Conservation (phyloP, 352 stramenopile species). For the Blastocystis sp. region DNA sequence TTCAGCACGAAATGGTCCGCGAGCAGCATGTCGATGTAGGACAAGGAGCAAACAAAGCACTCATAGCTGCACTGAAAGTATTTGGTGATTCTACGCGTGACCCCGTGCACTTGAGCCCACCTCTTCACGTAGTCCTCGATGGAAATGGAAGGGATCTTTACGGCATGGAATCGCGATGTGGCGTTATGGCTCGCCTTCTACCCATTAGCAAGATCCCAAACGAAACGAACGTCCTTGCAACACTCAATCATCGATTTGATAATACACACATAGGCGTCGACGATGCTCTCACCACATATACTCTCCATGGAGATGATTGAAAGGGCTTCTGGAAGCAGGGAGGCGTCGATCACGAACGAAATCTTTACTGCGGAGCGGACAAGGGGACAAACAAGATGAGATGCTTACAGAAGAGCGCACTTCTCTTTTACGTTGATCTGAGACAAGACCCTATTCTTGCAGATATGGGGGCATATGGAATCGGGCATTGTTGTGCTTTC, state of each 20-base stretch:
- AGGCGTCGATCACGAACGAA: too few species aligned
- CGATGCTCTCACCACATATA: constrained; percentile 4
- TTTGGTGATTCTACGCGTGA: constrained; percentile 22
- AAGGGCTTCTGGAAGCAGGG: too few species aligned
- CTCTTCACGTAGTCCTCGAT: constrained; percentile 46
- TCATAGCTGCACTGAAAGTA: constrained; percentile 66
- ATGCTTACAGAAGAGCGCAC: too few species aligned
- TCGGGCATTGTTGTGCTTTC: too few species aligned
- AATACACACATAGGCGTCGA: constrained; percentile 42
- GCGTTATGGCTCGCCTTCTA: constrained; percentile 26
- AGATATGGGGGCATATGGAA: too few species aligned
- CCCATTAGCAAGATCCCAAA: neutral
- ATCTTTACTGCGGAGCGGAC: too few species aligned
- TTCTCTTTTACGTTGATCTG: too few species aligned
- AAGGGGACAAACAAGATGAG: too few species aligned
- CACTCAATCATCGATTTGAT: constrained; percentile 30
- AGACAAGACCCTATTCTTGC: too few species aligned
- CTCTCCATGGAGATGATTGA: neutral
- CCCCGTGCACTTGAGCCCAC: neutral
- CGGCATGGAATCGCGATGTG: constrained; percentile 36
- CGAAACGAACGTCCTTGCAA: neutral
- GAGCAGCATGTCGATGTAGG: constrained; percentile 39
- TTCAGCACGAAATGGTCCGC: constrained; percentile 21
- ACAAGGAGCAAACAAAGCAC: constrained; percentile 29
- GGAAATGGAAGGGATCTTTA: constrained; percentile 32